Conservation (phyloP, 768 basidiomycete genomes). For the Hypholoma fasciculare region DNA sequence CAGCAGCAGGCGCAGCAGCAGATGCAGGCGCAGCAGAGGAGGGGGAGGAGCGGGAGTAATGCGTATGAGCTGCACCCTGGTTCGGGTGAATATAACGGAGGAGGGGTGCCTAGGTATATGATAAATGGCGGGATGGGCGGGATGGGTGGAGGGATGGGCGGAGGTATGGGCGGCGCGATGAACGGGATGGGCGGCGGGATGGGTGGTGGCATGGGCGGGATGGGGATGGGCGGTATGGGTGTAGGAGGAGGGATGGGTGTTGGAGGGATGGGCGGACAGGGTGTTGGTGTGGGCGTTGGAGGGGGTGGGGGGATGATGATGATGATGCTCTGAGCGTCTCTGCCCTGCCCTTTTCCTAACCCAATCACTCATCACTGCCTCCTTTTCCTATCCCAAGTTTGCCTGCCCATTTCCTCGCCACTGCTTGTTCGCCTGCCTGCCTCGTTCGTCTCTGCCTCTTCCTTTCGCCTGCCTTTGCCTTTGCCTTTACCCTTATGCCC, state of each 20-base stretch:
- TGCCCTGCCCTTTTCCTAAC: too few species aligned
- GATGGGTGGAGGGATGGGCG: not conserved
- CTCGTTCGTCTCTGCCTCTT: not conserved
- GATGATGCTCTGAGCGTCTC: constrained; percentile 21
- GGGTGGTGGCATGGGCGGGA: not conserved
- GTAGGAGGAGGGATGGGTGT: too few species aligned
- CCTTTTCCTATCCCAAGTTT: too few species aligned
- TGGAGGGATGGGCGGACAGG: too few species aligned
- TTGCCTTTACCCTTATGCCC: not conserved
- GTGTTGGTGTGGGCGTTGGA: not conserved
- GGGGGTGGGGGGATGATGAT: constrained; percentile 18
- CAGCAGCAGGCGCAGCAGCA: not conserved
- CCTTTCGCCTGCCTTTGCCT: not conserved
- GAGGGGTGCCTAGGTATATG: constrained; percentile 1
- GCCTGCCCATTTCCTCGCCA: too few species aligned
- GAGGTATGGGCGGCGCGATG: constrained; percentile 4
- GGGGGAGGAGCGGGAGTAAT: constrained; percentile 7
- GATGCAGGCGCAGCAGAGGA: not conserved
- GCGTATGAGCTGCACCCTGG: constrained; percentile 16
- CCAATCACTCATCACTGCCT: too few species aligned
- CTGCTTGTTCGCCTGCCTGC: too few species aligned
- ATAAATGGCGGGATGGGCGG: constrained; percentile 8
- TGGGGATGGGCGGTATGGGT: not conserved
- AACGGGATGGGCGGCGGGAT: constrained; percentile 6
- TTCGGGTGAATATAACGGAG: constrained; percentile 3